Evolutionary conservation across 805 yeast genomes (phyloP).

Genomic region (Pichia sporocuriosa): DNA sequence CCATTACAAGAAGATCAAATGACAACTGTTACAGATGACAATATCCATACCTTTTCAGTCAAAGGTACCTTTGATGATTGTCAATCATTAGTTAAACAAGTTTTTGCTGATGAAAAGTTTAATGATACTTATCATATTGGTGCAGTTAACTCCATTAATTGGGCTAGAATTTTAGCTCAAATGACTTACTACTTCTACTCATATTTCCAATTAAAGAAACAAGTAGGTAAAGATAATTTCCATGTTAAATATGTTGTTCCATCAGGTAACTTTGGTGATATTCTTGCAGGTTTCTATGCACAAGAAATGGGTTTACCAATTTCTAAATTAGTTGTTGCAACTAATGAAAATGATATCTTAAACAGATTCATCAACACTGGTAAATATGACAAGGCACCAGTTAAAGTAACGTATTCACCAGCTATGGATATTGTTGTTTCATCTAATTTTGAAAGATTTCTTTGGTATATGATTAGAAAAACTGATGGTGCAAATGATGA

Average conservation of each 20-base stretch:
- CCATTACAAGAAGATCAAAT: constrained; percentile 98
- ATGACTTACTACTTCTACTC: constrained; percentile 94
- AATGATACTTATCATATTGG: constrained; percentile 89
- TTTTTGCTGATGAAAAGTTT: constrained; percentile 85
- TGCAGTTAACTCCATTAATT: constrained; percentile 96
- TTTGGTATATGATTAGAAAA: constrained; percentile 88
- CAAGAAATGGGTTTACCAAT: constrained; percentile 92
- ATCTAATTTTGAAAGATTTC: constrained; percentile 90
- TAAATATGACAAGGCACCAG: constrained; percentile 70
- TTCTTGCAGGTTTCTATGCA: constrained; percentile 93
- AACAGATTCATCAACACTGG: constrained; percentile 89
- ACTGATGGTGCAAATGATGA: constrained; percentile 52
- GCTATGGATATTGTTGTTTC: constrained; percentile 98
- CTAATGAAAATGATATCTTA: constrained; percentile 91
- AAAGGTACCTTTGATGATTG: constrained; percentile 98
- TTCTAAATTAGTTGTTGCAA: constrained; percentile 82
- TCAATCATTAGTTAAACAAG: constrained; percentile 90
- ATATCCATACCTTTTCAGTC: constrained; percentile 92
- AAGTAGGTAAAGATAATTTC: constrained; percentile 24
- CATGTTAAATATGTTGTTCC: constrained; percentile 87
- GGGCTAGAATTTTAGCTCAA: constrained; percentile 98
- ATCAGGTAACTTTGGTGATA: constrained; percentile 97
- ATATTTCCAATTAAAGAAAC: constrained; percentile 62
- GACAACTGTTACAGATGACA: constrained; percentile 91
- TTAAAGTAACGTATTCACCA: constrained; percentile 87